Base-by-base conservation (phyloP, 305 asterid species). In the Solanum hybrid region DNA sequence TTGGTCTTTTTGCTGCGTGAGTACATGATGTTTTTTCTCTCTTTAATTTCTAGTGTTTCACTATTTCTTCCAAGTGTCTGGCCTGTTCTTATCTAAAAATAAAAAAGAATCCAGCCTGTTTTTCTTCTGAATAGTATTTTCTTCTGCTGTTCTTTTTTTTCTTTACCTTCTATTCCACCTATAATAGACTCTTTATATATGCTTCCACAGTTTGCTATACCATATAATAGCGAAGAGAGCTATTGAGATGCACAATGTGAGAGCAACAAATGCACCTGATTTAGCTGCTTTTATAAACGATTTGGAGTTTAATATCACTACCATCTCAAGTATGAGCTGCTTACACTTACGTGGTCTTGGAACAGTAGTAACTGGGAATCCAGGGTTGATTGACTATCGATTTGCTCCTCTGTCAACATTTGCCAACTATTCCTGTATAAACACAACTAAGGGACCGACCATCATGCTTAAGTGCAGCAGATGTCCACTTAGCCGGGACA, bases 251-350 rank as follows among this genome's bases (percentile, higher is more conserved):
- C 98, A 96, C 92, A 96, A 92, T 91, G 93, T 97, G 76, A 94
- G 95, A 92, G 99, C 99, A 87, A 90, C 95, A 40, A 97, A 95
- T 85, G 98, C 94, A 56, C 98, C 99, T 89, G 99, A 97, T 90
- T 92, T 97, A 91, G 93, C 90, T 76, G 92, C 94, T 34, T 97
- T 96, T 90, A 81, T 89, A 90, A 97, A 97, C 88, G 99, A 97
- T 91, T 80, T 97, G 36, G 97, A 95, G 85, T 94, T 97, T 90
- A 96, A 97, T 88, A 92, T 97, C 71, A 97, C 99, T 19, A 93
- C 99, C 86, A 91, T 97, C 82, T 96, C 99, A 78, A 94, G 95
- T 91, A 96, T 97, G 99, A 97, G 93, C 91, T 97, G 99, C 92
- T 96, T 95, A 42, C 94, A 97, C 15, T 90, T 97, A 88, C 98